Conservation (phyloP, 495 filamentous ascomycete genomes). For the Neurospora discreta region DNA sequence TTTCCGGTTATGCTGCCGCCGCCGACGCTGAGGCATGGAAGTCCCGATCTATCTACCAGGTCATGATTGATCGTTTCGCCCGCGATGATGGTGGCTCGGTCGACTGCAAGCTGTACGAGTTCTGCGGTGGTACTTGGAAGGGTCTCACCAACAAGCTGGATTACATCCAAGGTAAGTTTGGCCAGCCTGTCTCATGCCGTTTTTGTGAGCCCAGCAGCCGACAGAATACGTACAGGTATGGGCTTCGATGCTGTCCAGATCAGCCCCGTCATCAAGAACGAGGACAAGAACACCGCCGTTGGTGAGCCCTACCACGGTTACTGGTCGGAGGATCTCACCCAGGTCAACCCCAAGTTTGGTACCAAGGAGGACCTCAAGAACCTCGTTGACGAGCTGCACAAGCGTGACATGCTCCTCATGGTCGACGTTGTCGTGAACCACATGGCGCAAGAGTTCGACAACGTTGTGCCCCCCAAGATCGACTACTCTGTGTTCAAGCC, state of each 20-base stretch:
- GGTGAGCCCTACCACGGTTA: constrained; percentile 63
- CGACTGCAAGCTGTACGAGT: constrained; percentile 42
- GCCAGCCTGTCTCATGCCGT: not conserved
- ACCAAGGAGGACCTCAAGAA: constrained; percentile 52
- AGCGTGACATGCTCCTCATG: constrained; percentile 62
- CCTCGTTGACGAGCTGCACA: constrained; percentile 48
- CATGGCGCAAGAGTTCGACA: constrained; percentile 45
- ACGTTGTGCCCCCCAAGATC: constrained; percentile 37
- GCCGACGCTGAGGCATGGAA: constrained; percentile 42
- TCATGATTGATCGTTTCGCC: constrained; percentile 66
- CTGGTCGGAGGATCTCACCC: constrained; percentile 58
- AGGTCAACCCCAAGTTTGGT: constrained; percentile 54
- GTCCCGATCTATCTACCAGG: constrained; percentile 57
- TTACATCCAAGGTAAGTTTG: constrained; percentile 20
- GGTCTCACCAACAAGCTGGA: constrained; percentile 23
- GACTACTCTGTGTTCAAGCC: constrained; percentile 55
- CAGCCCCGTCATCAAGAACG: constrained; percentile 57
- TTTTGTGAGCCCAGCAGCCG: not conserved
- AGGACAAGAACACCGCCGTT: constrained; percentile 38
- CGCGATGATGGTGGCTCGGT: constrained; percentile 47
- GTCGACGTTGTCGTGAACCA: constrained; percentile 74
- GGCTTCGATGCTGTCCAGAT: constrained; percentile 80
- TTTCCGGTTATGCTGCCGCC: constrained; percentile 15
- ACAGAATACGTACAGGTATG: constrained; percentile 50
- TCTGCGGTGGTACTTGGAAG: constrained; percentile 66